Evolutionary conservation across 2,329 filamentous ascomycete genomes (phyloP).

Genomic region (Pseudogymnoascus sp.): DNA sequence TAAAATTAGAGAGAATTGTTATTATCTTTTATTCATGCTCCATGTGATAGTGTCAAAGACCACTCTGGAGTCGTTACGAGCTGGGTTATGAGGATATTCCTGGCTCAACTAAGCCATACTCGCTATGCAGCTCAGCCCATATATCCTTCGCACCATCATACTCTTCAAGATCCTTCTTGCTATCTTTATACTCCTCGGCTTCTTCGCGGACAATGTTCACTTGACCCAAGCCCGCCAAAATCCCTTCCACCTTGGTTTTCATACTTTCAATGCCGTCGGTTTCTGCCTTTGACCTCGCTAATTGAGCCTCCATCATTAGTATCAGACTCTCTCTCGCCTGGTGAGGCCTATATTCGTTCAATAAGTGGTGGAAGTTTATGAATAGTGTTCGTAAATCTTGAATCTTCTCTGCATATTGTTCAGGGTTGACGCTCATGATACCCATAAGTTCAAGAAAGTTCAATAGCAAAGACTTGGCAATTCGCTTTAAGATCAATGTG

Average conservation of each 20-base stretch:
- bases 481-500: slow-evolving; percentile 60
- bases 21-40: neutral
- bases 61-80: neutral
- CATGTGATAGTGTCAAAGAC: neutral
- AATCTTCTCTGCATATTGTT: slow-evolving; percentile 61
- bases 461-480: slow-evolving; percentile 76
- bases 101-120: neutral
- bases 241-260: slow-evolving; percentile 62
- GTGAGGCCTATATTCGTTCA: slow-evolving; percentile 91
- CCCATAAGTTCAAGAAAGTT: slow-evolving; percentile 83
- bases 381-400: slow-evolving; percentile 73
- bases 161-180: neutral
- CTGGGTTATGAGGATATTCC: neutral
- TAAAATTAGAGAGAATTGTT: neutral
- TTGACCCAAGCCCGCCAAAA: slow-evolving; percentile 38
- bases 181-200: neutral
- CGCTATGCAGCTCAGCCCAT: neutral
- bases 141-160: neutral
- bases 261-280: slow-evolving; percentile 59
- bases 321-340: slow-evolving; percentile 86
- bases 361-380: slow-evolving; percentile 83
- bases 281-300: slow-evolving; percentile 64
- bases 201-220: neutral
- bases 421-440: slow-evolving; percentile 57
- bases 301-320: slow-evolving; percentile 75